These are phyloP conservation scores for Ganoderma resinaceum DNA, from an alignment of 1,284 basidiomycete genomes.

Conservation along the genomic window DNA sequence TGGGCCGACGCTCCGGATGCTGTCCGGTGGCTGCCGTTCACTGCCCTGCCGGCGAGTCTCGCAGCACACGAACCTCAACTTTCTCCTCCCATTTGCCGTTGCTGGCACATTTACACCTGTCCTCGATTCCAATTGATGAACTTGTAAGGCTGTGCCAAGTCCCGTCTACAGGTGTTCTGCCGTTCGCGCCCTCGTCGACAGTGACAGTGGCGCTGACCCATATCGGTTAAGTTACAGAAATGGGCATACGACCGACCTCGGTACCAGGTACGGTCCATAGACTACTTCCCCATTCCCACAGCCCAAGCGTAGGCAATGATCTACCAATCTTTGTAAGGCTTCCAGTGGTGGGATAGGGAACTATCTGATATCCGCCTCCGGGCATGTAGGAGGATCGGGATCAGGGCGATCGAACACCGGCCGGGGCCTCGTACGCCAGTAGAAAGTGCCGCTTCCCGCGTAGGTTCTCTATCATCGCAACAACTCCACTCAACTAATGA, in stretches of 20 bases:
- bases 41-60: background rate
- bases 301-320: background rate
- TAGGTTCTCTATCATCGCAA: background rate
- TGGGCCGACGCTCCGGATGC: background rate
- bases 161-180: background rate
- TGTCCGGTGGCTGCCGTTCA: background rate
- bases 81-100: background rate
- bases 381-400: background rate
- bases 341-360: background rate
- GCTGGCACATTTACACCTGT: background rate
- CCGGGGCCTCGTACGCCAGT: background rate
- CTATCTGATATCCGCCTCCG: background rate
- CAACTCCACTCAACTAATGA: background rate
- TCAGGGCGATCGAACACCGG: background rate
- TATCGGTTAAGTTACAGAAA: background rate
- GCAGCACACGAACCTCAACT: background rate
- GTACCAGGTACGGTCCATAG: background rate
- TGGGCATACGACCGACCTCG: background rate
- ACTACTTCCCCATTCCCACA: background rate
- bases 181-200: background rate
- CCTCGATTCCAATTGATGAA: background rate
- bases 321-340: background rate
- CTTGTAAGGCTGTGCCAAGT: background rate
- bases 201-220: background rate
- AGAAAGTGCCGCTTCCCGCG: background rate